phyloP scores from a whole-genome alignment of 1,284 basidiomycete genomes.

The Grifola frondosa region DNA sequence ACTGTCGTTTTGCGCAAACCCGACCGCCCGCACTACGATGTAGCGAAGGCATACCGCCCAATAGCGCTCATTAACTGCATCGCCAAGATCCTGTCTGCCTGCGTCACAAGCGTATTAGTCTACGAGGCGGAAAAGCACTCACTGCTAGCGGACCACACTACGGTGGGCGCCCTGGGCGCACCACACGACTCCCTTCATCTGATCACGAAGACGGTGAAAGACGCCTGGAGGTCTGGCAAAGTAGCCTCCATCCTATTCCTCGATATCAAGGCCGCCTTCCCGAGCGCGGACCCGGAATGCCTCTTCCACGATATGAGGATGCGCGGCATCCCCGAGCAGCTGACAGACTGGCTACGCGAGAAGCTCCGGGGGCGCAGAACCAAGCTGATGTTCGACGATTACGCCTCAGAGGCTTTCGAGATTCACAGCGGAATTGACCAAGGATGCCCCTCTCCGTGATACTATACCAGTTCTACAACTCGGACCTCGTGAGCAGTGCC shows the following conservation, averaged over 20 bases:
- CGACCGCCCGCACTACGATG: constrained; percentile 34
- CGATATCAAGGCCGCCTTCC: constrained; percentile 41
- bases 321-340: constrained; percentile 24
- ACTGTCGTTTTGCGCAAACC: constrained; percentile 41
- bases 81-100: constrained; percentile 30
- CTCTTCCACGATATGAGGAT: constrained; percentile 32
- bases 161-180: too few relatives aligned
- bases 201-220: constrained; percentile 27
- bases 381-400: constrained; percentile 31
- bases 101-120: constrained; percentile 21
- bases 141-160: constrained; percentile 28
- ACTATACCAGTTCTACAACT: constrained; percentile 33
- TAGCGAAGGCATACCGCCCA: constrained; percentile 36
- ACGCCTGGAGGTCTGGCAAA: constrained; percentile 31
- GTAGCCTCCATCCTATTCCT: constrained; percentile 34
- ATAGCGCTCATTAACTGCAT: constrained; percentile 37
- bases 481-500: constrained; percentile 21
- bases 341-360: constrained; percentile 17
- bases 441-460: background rate
- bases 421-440: constrained; percentile 32
- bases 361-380: constrained; percentile 20
- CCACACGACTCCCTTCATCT: constrained; percentile 37
- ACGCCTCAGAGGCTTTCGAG: constrained; percentile 18
- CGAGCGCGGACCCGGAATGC: constrained; percentile 24
- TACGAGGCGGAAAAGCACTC: constrained; percentile 21